Percentiles rank a stretch among this genome's conserved stretches.
Conservation (phyloP, 1,139 yeast species). For the Pichia sp. region DNA sequence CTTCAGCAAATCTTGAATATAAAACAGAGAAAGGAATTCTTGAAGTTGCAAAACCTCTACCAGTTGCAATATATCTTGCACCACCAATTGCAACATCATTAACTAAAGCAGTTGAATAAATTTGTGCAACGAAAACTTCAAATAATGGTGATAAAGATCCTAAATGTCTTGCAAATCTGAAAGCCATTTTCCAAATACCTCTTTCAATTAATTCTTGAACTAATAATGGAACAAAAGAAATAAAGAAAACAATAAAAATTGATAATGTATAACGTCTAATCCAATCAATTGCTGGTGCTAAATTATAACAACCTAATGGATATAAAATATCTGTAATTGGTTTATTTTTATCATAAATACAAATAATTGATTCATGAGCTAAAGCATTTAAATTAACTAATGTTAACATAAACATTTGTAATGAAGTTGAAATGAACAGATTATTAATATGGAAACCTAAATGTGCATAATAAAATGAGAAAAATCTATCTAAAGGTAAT, state of each 20-base stretch:
- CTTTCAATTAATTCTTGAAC: conserved; percentile 97
- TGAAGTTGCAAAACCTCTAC: conserved; percentile 98
- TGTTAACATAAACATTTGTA: conserved; percentile 88
- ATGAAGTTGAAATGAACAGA: conserved; percentile 65
- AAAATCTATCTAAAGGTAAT: conserved; percentile 43
- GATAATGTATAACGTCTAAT: conserved; percentile 95
- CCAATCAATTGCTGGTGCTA: conserved; percentile 91
- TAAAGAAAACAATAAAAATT: conserved; percentile 96
- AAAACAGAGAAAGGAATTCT: conserved; percentile 95
- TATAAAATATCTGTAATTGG: conserved; percentile 80
- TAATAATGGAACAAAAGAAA: conserved; percentile 90
- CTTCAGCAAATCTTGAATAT: conserved; percentile 94
- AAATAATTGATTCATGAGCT: conserved; percentile 82
- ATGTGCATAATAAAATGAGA: conserved; percentile 50
- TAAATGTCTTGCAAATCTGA: conserved; percentile 86
- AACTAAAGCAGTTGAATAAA: conserved; percentile 83
- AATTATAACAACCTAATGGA: conserved; percentile 93
- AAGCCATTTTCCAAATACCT: conserved; percentile 93
- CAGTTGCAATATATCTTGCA: conserved; percentile 97
- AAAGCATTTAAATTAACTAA: conserved; percentile 85
- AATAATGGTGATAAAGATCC: conserved; percentile 90
- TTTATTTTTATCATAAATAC: conserved; percentile 73
- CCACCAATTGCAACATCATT: conserved; percentile 98
- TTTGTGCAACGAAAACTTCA: conserved; percentile 98
- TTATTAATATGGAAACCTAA: conserved; percentile 52